Evolutionary conservation across 306 rosid genomes (phyloP).

Genomic region (Cucurbita moschata): DNA sequence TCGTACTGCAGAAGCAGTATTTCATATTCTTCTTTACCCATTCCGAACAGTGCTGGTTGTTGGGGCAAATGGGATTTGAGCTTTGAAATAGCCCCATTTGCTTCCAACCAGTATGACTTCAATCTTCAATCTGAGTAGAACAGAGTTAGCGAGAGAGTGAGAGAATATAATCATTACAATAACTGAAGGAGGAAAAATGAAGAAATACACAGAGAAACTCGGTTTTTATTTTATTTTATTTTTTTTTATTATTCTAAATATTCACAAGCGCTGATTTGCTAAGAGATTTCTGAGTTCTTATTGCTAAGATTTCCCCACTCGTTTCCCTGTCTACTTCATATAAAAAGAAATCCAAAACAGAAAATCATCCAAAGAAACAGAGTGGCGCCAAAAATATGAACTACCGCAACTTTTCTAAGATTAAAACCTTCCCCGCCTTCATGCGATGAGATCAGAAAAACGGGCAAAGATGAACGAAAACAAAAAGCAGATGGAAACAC

Average conservation of each 20-base stretch:
- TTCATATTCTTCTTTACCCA: conserved; percentile 23
- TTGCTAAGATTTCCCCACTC: not conserved
- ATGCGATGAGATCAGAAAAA: not conserved
- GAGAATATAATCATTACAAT: not conserved
- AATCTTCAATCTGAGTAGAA: conserved; percentile 6
- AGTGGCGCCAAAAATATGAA: not conserved
- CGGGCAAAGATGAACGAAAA: not conserved
- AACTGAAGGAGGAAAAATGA: not conserved
- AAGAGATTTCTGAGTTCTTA: not conserved
- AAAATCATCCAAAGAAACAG: not conserved
- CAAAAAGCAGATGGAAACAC: not conserved
- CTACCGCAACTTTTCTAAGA: not conserved
- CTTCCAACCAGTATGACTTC: not conserved
- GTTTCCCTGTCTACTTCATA: not conserved
- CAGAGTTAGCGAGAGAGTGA: not conserved
- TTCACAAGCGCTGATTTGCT: not conserved
- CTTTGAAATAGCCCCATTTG: conserved; percentile 17
- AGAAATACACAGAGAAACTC: not conserved
- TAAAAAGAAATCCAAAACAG: not conserved
- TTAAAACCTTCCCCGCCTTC: not conserved
- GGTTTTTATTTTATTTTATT: not conserved
- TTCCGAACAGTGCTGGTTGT: conserved; percentile 27
- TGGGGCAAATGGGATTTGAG: conserved; percentile 19
- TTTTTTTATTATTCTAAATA: not conserved
- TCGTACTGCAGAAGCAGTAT: conserved; percentile 23